Conservation (phyloP, 2,329 filamentous ascomycete species). For the Falciphora oryzae region DNA sequence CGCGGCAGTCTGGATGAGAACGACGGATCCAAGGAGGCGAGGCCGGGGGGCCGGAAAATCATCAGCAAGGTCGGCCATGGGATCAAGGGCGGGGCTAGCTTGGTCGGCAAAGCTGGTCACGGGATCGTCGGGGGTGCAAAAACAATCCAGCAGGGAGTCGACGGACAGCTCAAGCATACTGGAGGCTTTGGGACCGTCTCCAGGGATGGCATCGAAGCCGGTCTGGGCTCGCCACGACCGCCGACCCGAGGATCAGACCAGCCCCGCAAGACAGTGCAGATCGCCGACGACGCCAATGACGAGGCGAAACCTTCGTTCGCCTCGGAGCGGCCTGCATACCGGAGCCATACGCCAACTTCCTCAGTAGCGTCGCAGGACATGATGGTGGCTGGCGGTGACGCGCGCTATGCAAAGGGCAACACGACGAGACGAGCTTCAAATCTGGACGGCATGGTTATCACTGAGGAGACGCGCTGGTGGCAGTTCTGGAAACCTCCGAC, state of each 20-base stretch:
- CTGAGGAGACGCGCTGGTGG: constrained; percentile 47
- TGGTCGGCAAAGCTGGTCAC: constrained; percentile 36
- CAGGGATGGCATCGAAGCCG: constrained; percentile 17
- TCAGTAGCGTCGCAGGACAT: constrained; percentile 1
- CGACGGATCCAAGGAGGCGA: background rate
- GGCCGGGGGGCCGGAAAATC: background rate
- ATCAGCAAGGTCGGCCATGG: constrained; percentile 44
- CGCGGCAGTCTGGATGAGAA: background rate
- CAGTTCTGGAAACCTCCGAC: constrained; percentile 60
- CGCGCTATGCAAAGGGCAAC: constrained; percentile 36
- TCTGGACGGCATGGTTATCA: constrained; percentile 42
- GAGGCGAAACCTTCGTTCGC: constrained; percentile 28
- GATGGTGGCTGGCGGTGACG: background rate
- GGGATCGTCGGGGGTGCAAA: constrained; percentile 40
- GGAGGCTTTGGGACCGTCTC: constrained; percentile 43
- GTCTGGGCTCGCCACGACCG: constrained; percentile 17
- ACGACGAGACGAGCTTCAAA: constrained; percentile 47
- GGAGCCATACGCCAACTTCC: constrained; percentile 18
- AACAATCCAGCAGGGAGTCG: constrained; percentile 42
- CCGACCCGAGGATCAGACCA: constrained; percentile 20
- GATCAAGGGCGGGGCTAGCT: constrained; percentile 38
- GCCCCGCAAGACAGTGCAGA: constrained; percentile 23
- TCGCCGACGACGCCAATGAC: constrained; percentile 29
- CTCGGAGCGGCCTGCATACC: constrained; percentile 19
- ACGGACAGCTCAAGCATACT: constrained; percentile 46